These are phyloP conservation scores for Tuber calosporum DNA, from an alignment of 495 filamentous ascomycete genomes.

Conservation along the genomic window DNA sequence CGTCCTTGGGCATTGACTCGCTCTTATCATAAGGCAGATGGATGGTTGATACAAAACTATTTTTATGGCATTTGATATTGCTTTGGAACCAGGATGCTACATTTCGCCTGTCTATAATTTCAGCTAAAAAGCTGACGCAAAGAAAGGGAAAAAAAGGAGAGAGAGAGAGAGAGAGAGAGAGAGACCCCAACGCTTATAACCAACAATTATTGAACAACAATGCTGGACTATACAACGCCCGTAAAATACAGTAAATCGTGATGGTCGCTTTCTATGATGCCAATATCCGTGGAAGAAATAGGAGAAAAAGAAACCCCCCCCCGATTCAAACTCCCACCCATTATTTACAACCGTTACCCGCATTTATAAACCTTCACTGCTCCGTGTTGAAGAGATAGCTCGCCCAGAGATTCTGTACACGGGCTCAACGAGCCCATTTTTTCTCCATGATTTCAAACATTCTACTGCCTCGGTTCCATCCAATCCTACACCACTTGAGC, in stretches of 20 bases:
- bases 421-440: background rate
- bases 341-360: background rate
- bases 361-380: slow-evolving; percentile 3
- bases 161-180: background rate
- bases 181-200: background rate
- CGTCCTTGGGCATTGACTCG: background rate
- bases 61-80: background rate
- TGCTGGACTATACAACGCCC: background rate
- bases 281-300: background rate
- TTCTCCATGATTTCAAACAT: background rate
- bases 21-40: background rate
- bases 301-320: no score
- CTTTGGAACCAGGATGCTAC: background rate
- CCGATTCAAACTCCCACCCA: background rate
- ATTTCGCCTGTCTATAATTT: background rate
- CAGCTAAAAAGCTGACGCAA: background rate
- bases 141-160: background rate
- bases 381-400: slow-evolving; percentile 1
- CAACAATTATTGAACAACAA: background rate
- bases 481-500: background rate
- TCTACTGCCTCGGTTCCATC: slow-evolving; percentile 1
- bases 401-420: background rate
- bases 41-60: background rate
- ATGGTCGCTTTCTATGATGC: background rate
- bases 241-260: background rate